A percentile compares a stretch with the other conserved stretches of the same genome.
These are phyloP conservation scores for Magnusiomyces ingens DNA, from an alignment of 1,139 yeast species.

Conservation along the genomic window DNA sequence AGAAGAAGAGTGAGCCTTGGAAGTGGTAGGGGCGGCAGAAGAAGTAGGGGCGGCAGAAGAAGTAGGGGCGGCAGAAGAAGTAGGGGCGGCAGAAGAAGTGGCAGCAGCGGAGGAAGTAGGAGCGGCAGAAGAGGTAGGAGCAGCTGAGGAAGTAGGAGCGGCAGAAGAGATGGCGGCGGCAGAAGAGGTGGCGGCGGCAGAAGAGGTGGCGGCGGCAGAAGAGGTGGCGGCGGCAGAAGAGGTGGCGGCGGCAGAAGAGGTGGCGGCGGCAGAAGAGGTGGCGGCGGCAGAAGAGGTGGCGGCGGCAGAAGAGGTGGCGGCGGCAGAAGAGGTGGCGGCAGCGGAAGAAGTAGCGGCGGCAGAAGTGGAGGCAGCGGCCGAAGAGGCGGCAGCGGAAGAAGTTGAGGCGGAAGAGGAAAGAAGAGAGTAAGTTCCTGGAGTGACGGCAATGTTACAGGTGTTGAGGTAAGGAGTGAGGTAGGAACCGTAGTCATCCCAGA, in stretches of 20 bases:
- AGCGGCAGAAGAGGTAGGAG: too few relatives aligned
- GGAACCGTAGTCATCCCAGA: constrained; percentile 14
- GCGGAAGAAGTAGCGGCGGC: background rate
- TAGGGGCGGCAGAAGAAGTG: constrained; percentile 1
- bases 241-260: constrained; percentile 4
- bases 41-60: background rate
- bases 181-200: background rate
- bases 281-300: constrained; percentile 1
- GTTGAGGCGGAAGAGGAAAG: background rate
- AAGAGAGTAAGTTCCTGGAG: background rate
- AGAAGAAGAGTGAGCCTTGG: constrained; percentile 2
- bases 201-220: constrained; percentile 2
- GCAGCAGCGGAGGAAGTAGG: background rate
- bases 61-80: constrained; percentile 1
- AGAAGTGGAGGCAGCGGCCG: constrained; percentile 3
- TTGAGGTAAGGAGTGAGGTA: constrained; percentile 11
- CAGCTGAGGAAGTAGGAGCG: too few relatives aligned
- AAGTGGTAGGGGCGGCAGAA: constrained; percentile 5
- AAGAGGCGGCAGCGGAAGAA: constrained; percentile 5
- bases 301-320: constrained; percentile 1
- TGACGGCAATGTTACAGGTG: constrained; percentile 6
- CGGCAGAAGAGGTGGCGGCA: background rate
- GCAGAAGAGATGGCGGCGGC: too few relatives aligned
- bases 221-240: constrained; percentile 5
- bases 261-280: constrained; percentile 1